A percentile compares a stretch with the other conserved stretches of the same genome.
Conservation (phyloP, 805 yeast species). For the Schizosaccharomyces octosporus region DNA sequence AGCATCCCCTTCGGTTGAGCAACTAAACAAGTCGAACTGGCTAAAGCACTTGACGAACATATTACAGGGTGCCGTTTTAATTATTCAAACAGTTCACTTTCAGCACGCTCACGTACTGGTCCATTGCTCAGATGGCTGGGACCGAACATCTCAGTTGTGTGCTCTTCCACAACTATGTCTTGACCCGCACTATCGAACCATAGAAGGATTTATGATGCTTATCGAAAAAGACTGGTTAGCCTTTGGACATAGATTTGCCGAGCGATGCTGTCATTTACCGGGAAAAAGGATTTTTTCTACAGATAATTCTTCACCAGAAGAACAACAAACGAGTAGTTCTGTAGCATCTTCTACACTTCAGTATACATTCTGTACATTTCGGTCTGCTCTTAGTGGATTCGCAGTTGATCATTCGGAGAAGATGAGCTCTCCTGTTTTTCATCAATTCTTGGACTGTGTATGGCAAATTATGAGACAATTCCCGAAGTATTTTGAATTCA, state of each 20-base stretch:
- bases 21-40: slow-evolving; percentile 54
- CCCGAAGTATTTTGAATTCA: slow-evolving; percentile 59
- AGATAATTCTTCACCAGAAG: neutral
- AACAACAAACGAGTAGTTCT: neutral
- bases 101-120: slow-evolving; percentile 62
- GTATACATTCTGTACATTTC: neutral
- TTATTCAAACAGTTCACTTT: slow-evolving; percentile 58
- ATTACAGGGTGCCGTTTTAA: slow-evolving; percentile 48
- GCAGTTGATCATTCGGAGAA: slow-evolving; percentile 13
- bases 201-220: slow-evolving; percentile 64
- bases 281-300: slow-evolving; percentile 17
- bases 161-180: slow-evolving; percentile 65
- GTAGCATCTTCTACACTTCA: neutral
- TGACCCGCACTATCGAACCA: slow-evolving; percentile 72
- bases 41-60: slow-evolving; percentile 42
- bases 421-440: slow-evolving; percentile 73
- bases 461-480: slow-evolving; percentile 52
- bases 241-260: slow-evolving; percentile 76
- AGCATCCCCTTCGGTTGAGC: slow-evolving; percentile 27
- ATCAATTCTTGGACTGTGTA: slow-evolving; percentile 76
- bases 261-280: slow-evolving; percentile 54
- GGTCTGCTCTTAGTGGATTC: neutral
- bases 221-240: slow-evolving; percentile 90
- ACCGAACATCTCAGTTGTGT: slow-evolving; percentile 73
- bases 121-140: slow-evolving; percentile 99